Percentiles rank a stretch among this genome's conserved stretches.
These are phyloP conservation scores for Scedosporium apiospermum DNA, from an alignment of 2,329 filamentous ascomycete genomes.

Conservation along the genomic window DNA sequence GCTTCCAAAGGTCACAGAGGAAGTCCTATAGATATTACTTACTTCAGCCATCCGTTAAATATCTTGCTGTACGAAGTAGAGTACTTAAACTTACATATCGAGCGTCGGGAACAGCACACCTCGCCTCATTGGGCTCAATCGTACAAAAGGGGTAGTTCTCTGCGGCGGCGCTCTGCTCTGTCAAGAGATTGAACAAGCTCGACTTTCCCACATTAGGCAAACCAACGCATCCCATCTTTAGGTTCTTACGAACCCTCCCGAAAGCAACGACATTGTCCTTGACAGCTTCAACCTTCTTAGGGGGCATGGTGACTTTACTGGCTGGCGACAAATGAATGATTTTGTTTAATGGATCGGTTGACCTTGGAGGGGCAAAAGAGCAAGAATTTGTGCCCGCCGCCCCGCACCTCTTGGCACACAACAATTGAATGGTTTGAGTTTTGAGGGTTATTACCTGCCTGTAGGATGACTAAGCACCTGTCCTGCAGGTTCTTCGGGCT, in stretches of 20 bases:
- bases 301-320: slow-evolving; percentile 22
- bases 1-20: slow-evolving; percentile 34
- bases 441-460: too few relatives aligned
- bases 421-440: too few relatives aligned
- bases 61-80: neutral
- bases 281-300: slow-evolving; percentile 29
- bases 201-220: slow-evolving; percentile 36
- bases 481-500: too few relatives aligned
- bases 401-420: too few relatives aligned
- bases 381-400: too few relatives aligned
- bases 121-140: slow-evolving; percentile 36
- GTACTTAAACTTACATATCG: slow-evolving; percentile 27
- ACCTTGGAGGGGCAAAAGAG: too few relatives aligned
- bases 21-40: slow-evolving; percentile 24
- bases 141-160: slow-evolving; percentile 38
- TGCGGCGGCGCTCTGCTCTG: slow-evolving; percentile 32
- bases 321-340: too few relatives aligned
- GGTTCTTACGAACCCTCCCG: slow-evolving; percentile 31
- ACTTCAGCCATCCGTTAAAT: slow-evolving; percentile 6
- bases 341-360: too few relatives aligned
- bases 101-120: slow-evolving; percentile 32
- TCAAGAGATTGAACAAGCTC: slow-evolving; percentile 35
- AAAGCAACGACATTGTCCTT: slow-evolving; percentile 35
- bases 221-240: slow-evolving; percentile 37
- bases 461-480: too few relatives aligned